Conservation (phyloP, 768 basidiomycete species). For the Astraeus odoratus region DNA sequence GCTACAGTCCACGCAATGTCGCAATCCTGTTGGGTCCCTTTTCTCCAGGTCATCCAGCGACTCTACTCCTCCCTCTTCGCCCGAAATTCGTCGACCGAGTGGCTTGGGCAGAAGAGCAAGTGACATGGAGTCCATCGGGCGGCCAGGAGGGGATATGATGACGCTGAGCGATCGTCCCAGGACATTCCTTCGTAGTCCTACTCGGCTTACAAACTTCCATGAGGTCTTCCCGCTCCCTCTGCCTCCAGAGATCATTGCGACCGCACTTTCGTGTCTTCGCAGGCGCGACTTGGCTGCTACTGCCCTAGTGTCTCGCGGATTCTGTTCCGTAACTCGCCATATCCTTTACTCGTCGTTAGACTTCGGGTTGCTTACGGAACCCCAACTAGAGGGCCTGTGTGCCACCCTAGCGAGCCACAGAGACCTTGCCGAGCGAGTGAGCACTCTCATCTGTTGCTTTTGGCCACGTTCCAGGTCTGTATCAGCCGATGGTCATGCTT, state of each 20-base stretch:
- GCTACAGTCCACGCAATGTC: slow-evolving; percentile 1
- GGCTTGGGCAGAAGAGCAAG: slow-evolving; percentile 26
- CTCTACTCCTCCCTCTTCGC: slow-evolving; percentile 18
- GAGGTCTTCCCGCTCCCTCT: slow-evolving; percentile 3
- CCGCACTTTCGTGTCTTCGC: slow-evolving; percentile 17
- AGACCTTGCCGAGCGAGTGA: slow-evolving; percentile 19
- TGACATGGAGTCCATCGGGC: slow-evolving; percentile 11
- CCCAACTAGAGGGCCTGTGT: slow-evolving; percentile 13
- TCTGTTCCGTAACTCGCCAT: slow-evolving; percentile 17
- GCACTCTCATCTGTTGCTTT: slow-evolving; percentile 17
- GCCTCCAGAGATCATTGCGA: slow-evolving; percentile 14
- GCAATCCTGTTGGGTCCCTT: slow-evolving; percentile 12
- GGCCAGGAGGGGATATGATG: neutral
- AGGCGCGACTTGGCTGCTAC: slow-evolving; percentile 13
- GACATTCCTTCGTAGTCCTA: neutral
- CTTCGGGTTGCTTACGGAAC: slow-evolving; percentile 9
- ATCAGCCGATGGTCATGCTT: slow-evolving; percentile 3
- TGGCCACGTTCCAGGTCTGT: slow-evolving; percentile 14
- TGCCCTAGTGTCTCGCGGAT: slow-evolving; percentile 18
- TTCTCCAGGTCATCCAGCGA: slow-evolving; percentile 20
- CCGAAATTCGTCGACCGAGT: slow-evolving; percentile 27
- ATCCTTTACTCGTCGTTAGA: slow-evolving; percentile 19
- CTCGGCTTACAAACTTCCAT: neutral
- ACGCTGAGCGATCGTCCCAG: slow-evolving; percentile 6
- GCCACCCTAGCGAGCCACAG: slow-evolving; percentile 12